A percentile compares a stretch with the other conserved stretches of the same genome.
Evolutionary conservation across 495 filamentous ascomycete genomes (phyloP).

Genomic region (Neurospora tetrasperma): DNA sequence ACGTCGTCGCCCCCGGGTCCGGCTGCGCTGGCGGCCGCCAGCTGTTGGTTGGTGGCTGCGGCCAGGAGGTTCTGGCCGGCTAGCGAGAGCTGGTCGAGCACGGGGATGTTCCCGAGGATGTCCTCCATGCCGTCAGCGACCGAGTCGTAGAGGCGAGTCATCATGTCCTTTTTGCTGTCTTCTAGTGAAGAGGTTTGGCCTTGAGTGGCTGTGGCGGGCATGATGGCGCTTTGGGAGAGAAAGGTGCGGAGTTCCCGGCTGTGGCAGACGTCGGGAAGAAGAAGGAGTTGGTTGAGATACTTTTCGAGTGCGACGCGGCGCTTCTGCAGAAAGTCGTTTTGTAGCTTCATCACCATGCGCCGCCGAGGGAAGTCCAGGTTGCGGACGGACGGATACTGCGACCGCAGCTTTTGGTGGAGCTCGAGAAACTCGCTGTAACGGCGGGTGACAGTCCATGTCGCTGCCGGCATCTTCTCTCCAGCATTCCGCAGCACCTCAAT

Average conservation of each 20-base stretch:
- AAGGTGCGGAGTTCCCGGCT: slow-evolving; percentile 89
- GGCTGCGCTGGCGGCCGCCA: slow-evolving; percentile 40
- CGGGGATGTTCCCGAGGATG: slow-evolving; percentile 85
- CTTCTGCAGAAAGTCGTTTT: slow-evolving; percentile 90
- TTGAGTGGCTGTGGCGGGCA: slow-evolving; percentile 22
- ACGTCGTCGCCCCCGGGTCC: slow-evolving; percentile 34
- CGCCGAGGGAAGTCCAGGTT: slow-evolving; percentile 85
- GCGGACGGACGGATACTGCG: slow-evolving; percentile 75
- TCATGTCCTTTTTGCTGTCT: slow-evolving; percentile 74
- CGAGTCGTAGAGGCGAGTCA: slow-evolving; percentile 88
- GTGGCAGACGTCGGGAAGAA: slow-evolving; percentile 85
- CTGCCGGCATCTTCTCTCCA: slow-evolving; percentile 79
- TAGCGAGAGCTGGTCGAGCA: slow-evolving; percentile 86
- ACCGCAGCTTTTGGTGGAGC: slow-evolving; percentile 78
- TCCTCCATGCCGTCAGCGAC: slow-evolving; percentile 98
- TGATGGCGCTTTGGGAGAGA: slow-evolving; percentile 78
- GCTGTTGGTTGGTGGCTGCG: slow-evolving; percentile 66
- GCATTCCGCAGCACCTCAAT: slow-evolving; percentile 85
- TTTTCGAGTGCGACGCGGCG: slow-evolving; percentile 70
- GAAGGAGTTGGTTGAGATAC: slow-evolving; percentile 75
- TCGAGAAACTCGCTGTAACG: slow-evolving; percentile 96
- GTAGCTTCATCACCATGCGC: slow-evolving; percentile 89
- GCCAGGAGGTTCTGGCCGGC: slow-evolving; percentile 90
- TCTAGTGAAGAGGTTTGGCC: slow-evolving; percentile 32
- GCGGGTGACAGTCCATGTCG: slow-evolving; percentile 67